Percentiles rank a stretch among this genome's conserved stretches.
phyloP scores from a whole-genome alignment of 805 yeast species.

The Candida insectalens region DNA sequence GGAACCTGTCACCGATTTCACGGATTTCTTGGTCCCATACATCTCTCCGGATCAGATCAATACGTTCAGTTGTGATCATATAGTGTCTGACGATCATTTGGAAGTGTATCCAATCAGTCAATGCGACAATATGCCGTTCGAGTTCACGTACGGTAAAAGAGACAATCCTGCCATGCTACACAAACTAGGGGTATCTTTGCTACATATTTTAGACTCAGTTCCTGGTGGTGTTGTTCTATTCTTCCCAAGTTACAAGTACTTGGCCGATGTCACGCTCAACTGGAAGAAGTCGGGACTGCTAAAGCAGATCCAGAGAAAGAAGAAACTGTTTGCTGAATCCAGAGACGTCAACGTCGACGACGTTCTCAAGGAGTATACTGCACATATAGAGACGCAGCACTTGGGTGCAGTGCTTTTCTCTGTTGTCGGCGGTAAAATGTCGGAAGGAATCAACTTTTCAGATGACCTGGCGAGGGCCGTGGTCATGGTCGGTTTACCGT shows the following conservation, averaged over 20 bases:
- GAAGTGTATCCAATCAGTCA: constrained; percentile 43
- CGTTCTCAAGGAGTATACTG: constrained; percentile 41
- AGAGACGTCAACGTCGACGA: constrained; percentile 32
- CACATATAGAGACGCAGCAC: constrained; percentile 23
- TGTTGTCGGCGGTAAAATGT: constrained; percentile 87
- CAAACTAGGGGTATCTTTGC: constrained; percentile 40
- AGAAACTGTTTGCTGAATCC: constrained; percentile 51
- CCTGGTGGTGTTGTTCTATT: constrained; percentile 78
- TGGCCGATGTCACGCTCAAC: constrained; percentile 34
- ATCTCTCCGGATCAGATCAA: constrained; percentile 30
- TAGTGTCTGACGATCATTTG: constrained; percentile 64
- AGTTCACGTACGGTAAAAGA: constrained; percentile 65
- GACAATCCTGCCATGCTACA: constrained; percentile 33
- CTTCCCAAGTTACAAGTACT: constrained; percentile 75
- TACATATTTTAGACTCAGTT: constrained; percentile 30
- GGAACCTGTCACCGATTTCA: constrained; percentile 78
- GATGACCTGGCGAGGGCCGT: constrained; percentile 85
- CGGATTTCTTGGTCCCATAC: constrained; percentile 56
- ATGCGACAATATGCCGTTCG: constrained; percentile 27
- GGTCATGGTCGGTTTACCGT: constrained; percentile 81
- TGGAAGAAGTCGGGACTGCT: constrained; percentile 42
- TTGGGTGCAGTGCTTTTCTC: constrained; percentile 64
- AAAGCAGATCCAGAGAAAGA: constrained; percentile 26
- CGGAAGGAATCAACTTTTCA: constrained; percentile 89
- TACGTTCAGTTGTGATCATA: constrained; percentile 70